These are phyloP conservation scores for Thalassiosira livingstoniorum DNA, from an alignment of 352 stramenopile species.

Conservation along the genomic window DNA sequence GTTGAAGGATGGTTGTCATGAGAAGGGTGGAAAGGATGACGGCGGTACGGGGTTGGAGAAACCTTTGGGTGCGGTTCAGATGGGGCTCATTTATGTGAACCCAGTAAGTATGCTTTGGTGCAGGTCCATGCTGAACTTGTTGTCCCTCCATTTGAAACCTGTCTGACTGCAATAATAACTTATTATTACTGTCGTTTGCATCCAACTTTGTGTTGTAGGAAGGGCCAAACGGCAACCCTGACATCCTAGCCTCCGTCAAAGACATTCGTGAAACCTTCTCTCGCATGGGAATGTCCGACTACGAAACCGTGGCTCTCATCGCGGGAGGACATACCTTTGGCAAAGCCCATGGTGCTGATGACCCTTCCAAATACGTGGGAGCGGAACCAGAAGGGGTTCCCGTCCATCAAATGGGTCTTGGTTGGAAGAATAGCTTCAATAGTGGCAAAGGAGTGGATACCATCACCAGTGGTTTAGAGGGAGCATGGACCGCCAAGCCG, in stretches of 20 bases:
- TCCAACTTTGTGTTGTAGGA: constrained; percentile 34
- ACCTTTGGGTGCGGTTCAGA: constrained; percentile 75
- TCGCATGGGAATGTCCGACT: constrained; percentile 82
- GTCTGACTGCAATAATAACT: too few species aligned
- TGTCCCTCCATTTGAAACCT: too few species aligned
- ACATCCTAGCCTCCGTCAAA: constrained; percentile 67
- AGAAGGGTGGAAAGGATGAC: constrained; percentile 25
- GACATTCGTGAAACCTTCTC: constrained; percentile 82
- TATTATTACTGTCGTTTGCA: not conserved
- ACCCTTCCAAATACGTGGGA: constrained; percentile 68
- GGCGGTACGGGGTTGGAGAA: constrained; percentile 59
- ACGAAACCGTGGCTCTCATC: constrained; percentile 83
- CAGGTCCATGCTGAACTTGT: too few species aligned
- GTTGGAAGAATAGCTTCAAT: constrained; percentile 71
- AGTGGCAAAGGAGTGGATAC: constrained; percentile 70
- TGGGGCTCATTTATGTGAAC: constrained; percentile 85
- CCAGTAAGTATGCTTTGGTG: constrained; percentile 42
- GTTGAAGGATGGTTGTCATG: constrained; percentile 68
- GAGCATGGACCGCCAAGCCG: constrained; percentile 76
- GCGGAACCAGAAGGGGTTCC: constrained; percentile 69
- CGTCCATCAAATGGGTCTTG: constrained; percentile 75
- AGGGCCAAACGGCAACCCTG: constrained; percentile 68
- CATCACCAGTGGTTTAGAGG: constrained; percentile 78
- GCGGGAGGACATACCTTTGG: constrained; percentile 83
- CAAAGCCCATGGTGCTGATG: constrained; percentile 76